A percentile compares a stretch with the other conserved stretches of the same genome.
Conservation (phyloP, 202 grass and related monocot species). For the Saccharum hybrid region DNA sequence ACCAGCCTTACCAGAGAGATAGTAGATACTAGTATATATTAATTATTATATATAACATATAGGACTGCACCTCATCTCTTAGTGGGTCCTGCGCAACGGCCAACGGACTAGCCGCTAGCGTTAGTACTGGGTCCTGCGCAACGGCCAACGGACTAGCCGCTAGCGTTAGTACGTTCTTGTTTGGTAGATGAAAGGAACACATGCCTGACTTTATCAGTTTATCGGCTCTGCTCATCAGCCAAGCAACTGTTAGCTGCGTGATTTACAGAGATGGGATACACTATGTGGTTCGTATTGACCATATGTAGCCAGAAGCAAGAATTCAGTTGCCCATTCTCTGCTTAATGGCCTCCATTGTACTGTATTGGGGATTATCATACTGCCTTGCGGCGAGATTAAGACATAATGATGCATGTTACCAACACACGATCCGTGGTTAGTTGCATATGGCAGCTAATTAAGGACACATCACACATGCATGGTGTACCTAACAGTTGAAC, state of each 20-base stretch:
- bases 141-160: too few relatives aligned
- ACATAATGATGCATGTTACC: slow-evolving; percentile 38
- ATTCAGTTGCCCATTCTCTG: not conserved
- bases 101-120: too few relatives aligned
- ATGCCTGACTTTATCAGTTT: slow-evolving; percentile 26
- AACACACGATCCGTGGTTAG: slow-evolving; percentile 13
- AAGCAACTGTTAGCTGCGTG: not conserved
- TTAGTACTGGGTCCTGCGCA: too few relatives aligned
- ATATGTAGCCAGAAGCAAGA: not conserved
- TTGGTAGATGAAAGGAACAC: slow-evolving; percentile 41
- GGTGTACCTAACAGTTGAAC: slow-evolving; percentile 30
- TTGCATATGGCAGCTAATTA: slow-evolving; percentile 34
- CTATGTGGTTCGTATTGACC: not conserved
- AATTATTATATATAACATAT: too few relatives aligned
- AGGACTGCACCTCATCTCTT: too few relatives aligned
- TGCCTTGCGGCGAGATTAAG: slow-evolving; percentile 40
- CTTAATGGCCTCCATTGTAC: not conserved
- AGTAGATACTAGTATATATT: too few relatives aligned
- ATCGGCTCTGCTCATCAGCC: not conserved
- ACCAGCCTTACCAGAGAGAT: slow-evolving; percentile 38
- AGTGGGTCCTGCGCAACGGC: too few relatives aligned
- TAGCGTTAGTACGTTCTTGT: too few relatives aligned
- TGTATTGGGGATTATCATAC: slow-evolving; percentile 19
- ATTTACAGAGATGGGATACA: not conserved
- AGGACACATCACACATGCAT: slow-evolving; percentile 43